Evolutionary conservation across 1,284 basidiomycete genomes (phyloP).

Genomic region (Apiotrichum laibachii): DNA sequence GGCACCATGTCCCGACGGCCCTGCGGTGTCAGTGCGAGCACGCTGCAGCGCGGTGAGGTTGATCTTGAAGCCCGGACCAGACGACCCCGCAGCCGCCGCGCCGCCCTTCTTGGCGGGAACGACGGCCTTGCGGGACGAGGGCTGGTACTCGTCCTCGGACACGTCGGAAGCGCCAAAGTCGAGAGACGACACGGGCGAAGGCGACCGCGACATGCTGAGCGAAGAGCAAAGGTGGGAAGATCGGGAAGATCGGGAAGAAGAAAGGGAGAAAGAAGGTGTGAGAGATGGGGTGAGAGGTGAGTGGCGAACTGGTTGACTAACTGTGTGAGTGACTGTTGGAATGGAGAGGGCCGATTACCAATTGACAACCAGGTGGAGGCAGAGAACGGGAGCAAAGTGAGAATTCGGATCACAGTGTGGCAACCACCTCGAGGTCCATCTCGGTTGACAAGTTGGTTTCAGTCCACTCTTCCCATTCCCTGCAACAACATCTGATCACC

Average conservation of each 20-base stretch:
- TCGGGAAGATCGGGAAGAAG: not conserved
- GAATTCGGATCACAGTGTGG: too few species aligned
- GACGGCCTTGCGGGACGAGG: constrained; percentile 19
- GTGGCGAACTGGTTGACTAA: not conserved
- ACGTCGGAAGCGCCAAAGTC: constrained; percentile 44
- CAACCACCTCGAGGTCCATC: too few species aligned
- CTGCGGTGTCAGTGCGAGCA: constrained; percentile 27
- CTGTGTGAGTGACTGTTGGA: not conserved
- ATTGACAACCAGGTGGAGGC: not conserved
- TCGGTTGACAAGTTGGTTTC: not conserved
- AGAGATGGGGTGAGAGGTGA: not conserved
- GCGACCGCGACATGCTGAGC: constrained; percentile 39
- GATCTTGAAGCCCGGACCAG: constrained; percentile 30
- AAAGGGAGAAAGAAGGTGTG: not conserved
- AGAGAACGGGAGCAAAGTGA: not conserved
- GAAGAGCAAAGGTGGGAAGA: not conserved
- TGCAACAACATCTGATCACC: not conserved
- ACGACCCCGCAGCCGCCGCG: not conserved
- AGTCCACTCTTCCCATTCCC: not conserved
- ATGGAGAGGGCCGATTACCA: not conserved
- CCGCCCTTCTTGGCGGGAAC: constrained; percentile 6
- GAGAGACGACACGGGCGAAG: constrained; percentile 46
- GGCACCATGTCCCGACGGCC: constrained; percentile 23
- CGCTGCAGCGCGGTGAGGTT: constrained; percentile 39
- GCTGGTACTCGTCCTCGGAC: constrained; percentile 40